Base-by-base conservation (phyloP, 768 basidiomycete species). In the Boletus vinaceobasis region DNA sequence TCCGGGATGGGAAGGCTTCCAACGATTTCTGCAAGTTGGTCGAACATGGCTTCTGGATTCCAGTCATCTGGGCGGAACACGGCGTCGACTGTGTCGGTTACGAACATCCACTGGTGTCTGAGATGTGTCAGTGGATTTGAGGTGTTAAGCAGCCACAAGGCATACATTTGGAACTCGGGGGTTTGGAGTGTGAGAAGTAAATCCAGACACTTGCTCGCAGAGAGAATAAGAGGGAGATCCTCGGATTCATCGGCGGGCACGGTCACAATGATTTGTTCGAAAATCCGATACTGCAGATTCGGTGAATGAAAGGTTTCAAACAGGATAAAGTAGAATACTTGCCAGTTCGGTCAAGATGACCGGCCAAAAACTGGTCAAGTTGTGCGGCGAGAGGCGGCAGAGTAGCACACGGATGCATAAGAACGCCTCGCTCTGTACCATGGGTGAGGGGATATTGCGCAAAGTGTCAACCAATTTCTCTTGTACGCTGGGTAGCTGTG, bases 21-120 rank as follows among this genome's bases (percentile, higher is more conserved):
- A 14, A 89, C 79, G 37, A 93, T 82, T 58, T 95, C 93, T 40
- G 92, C 86, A 0, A 98, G 77, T 52, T 88, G 88, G 66, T 99
- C 97, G 71, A 98, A 81, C 77, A 97, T 85, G 3, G 93, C 88
- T 60, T 89, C 88, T 0, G 95, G 90, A 53, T 77, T 76, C 82
- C 88, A 93, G 43, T 85, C 77, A 53, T 93, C 87, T 0, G 93
- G 90, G 17, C 85, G 87, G 71, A 93, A 94, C 33, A 94, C 81
- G 0, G 96, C 94, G 63, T 98, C 97, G 7, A 95, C 91, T 0
- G 96, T 98, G 70, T 99, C 96, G 3, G 94, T 97, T 40, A 98
- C 85, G 70, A 98, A 99, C 64, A 97, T 90, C 96, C 97, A 99
- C 75, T 99, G 94, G 69, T 98, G 90, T 67, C 88, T 91, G 60